Evolutionary conservation across 2,329 filamentous ascomycete species (phyloP), one percentile per base, ranked within the genome.

Genomic region (Botrytis aclada): DNA sequence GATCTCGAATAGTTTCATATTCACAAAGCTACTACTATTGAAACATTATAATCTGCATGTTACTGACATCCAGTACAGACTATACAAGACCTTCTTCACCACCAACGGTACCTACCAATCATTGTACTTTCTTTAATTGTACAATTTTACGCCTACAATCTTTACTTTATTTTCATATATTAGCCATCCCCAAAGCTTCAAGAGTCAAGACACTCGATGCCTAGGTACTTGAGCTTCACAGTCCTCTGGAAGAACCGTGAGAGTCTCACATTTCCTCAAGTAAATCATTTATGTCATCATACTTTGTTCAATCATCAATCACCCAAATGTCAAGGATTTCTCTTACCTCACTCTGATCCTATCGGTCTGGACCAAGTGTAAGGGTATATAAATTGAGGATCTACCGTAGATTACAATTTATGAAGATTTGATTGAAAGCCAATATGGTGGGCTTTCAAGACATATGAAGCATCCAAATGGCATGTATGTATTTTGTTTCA

Each of bases 181-280:
- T n/a, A 41, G 25, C 37, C 37, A 41, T 61, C 22, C 34, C 25
- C 58, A n/a, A 61, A 61, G 32, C 58, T 61, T 61, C 58, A 39
- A 61, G 32, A 32, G 34, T 39, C 34, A 39, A 39, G 34, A 41
- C 25, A 62, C 29, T 29, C 25, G 60, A 20, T 62, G 29, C 37
- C 37, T 41, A 41, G 25, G 14, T 32, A 22, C 61, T 43, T 22
- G n/a, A 41, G 12, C n/a, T 39, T 63, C 61, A 63, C 61, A 63
- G 61, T 43, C n/a, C 61, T 63, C 39, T 18, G 32, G 41, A 10
- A 43, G 39, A 63, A 29, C 61, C 61, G 61, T 63, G 61, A 63
- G 16, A 63, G 61, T 63, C 39, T 63, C 61, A 63, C 61, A 43
- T 43, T 18, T 63, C 61, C 39, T 63, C 61, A 63, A 29, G n/a